A percentile compares a stretch with the other conserved stretches of the same genome.
Conservation (phyloP, 1,139 yeast genomes). For the Yamadazyma pseudoaaseri region DNA sequence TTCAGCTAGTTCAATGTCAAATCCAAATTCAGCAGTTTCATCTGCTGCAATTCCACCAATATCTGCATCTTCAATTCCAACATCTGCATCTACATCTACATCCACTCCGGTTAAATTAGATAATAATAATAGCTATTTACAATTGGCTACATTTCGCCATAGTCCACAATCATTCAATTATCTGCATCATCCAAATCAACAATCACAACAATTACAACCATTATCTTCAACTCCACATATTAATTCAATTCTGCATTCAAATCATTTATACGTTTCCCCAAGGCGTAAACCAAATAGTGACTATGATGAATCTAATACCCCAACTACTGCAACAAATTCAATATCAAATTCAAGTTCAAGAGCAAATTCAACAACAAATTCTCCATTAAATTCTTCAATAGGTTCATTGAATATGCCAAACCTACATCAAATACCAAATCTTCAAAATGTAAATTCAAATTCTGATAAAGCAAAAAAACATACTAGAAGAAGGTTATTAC, state of each 20-base stretch:
- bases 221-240: not conserved
- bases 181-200: not conserved
- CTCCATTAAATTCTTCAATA: constrained; percentile 5
- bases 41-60: constrained; percentile 11
- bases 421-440: constrained; percentile 1
- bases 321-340: constrained; percentile 8
- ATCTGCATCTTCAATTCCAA: constrained; percentile 12
- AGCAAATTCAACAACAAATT: constrained; percentile 7
- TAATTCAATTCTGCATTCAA: constrained; percentile 5
- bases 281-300: constrained; percentile 6
- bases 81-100: constrained; percentile 5
- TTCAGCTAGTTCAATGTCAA: constrained; percentile 1
- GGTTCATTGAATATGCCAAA: constrained; percentile 1
- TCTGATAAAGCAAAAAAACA: constrained; percentile 23
- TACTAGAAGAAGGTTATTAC: constrained; percentile 42
- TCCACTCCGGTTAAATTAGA: constrained; percentile 11
- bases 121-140: constrained; percentile 11
- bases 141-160: constrained; percentile 18
- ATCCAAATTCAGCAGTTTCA: constrained; percentile 4
- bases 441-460: not conserved
- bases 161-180: constrained; percentile 8
- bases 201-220: not conserved
- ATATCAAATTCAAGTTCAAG: constrained; percentile 8
- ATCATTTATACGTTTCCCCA: constrained; percentile 6
- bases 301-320: constrained; percentile 6